phyloP scores from a whole-genome alignment of 179 eudicot species.

The Spergularia azorica region DNA sequence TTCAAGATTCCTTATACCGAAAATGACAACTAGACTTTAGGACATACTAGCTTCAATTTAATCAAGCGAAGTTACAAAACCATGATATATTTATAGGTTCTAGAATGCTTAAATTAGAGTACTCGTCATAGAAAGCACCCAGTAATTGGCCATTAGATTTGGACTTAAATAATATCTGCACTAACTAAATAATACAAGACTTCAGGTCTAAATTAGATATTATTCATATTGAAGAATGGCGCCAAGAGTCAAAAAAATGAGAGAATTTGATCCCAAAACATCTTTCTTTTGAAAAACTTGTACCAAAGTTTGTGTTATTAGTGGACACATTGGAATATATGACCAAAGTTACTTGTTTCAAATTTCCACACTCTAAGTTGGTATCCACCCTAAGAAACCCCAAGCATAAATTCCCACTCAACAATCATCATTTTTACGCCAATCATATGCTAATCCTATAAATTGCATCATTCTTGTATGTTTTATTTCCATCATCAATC shows the following conservation, averaged over 20 bases:
- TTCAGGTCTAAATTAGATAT: background rate
- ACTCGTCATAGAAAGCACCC: too few species aligned
- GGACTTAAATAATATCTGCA: too few species aligned
- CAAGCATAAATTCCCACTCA: slow-evolving; percentile 28
- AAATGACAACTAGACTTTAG: too few species aligned
- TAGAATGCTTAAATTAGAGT: too few species aligned
- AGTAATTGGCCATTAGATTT: too few species aligned
- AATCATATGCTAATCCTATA: slow-evolving; percentile 10
- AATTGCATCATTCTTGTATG: background rate
- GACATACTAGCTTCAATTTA: too few species aligned
- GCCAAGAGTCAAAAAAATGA: background rate
- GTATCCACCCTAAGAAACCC: slow-evolving; percentile 17
- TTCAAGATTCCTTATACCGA: too few species aligned
- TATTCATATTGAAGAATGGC: slow-evolving; percentile 4
- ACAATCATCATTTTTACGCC: background rate
- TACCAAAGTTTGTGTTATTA: slow-evolving; percentile 22
- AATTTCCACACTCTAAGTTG: slow-evolving; percentile 32
- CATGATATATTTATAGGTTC: too few species aligned
- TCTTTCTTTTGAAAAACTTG: slow-evolving; percentile 37
- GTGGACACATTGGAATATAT: slow-evolving; percentile 24
- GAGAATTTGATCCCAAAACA: slow-evolving; percentile 41
- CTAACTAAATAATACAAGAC: too few species aligned
- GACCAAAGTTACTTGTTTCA: slow-evolving; percentile 11
- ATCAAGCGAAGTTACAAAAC: too few species aligned
- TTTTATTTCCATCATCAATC: background rate